These are phyloP conservation scores for Orbilia oligospora DNA, from an alignment of 2,329 filamentous ascomycete genomes.

Conservation along the genomic window DNA sequence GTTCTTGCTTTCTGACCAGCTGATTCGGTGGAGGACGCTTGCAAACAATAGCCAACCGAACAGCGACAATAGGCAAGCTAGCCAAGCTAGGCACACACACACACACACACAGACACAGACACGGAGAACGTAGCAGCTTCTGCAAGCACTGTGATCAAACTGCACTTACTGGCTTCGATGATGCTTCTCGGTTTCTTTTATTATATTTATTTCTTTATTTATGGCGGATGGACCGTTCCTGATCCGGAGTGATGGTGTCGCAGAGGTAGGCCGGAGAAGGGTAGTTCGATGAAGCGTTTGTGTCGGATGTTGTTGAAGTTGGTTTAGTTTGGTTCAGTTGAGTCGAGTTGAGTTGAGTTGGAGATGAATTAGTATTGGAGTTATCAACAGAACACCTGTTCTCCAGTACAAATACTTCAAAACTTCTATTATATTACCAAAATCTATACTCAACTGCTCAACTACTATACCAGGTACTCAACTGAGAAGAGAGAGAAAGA, in stretches of 20 bases:
- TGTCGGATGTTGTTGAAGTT: conserved; percentile 5
- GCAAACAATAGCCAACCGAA: conserved; percentile 53
- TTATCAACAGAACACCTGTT: too few relatives aligned
- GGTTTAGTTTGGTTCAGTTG: background rate
- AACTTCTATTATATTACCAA: too few relatives aligned
- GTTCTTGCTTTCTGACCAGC: conserved; percentile 10
- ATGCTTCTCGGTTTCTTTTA: conserved; percentile 2
- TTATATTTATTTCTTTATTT: background rate
- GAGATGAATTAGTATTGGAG: too few relatives aligned
- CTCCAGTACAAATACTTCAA: too few relatives aligned
- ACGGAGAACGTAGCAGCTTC: too few relatives aligned
- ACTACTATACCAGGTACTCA: too few relatives aligned
- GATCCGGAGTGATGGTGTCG: conserved; percentile 34
- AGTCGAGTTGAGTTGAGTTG: too few relatives aligned
- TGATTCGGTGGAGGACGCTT: conserved; percentile 36
- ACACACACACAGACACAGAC: too few relatives aligned
- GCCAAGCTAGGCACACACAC: background rate
- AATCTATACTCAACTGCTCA: too few relatives aligned
- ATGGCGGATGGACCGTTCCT: too few relatives aligned
- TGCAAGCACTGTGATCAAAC: conserved; percentile 9
- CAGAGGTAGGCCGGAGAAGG: conserved; percentile 27
- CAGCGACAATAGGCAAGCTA: background rate
- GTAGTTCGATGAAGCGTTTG: conserved; percentile 25
- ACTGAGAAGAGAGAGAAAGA: too few relatives aligned
- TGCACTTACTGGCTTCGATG: conserved; percentile 9